These are phyloP conservation scores for Apiospora koreana DNA, from an alignment of 2,329 filamentous ascomycete genomes.

Conservation along the genomic window DNA sequence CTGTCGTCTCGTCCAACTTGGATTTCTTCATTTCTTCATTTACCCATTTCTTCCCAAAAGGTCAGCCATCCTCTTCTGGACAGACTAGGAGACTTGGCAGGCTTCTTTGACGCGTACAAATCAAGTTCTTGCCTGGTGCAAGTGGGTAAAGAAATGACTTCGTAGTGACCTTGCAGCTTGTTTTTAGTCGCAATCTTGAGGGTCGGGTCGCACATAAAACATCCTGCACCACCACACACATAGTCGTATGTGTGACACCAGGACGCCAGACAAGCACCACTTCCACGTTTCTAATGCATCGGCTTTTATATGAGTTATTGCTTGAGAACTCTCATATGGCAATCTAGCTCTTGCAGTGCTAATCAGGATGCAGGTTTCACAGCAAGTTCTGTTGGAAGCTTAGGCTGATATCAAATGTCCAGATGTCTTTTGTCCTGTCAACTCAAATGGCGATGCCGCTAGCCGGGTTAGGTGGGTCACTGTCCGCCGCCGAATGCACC, in stretches of 20 bases:
- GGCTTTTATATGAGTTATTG: no score
- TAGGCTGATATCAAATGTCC: no score
- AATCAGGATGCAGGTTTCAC: neutral
- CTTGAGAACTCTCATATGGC: no score
- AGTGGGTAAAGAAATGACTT: neutral
- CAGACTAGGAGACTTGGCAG: neutral
- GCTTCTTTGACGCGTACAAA: neutral
- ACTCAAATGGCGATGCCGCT: neutral
- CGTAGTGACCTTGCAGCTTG: neutral
- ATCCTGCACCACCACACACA: neutral
- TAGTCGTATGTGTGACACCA: no score
- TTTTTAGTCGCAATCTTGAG: neutral
- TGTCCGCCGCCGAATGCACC: neutral
- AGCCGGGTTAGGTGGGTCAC: neutral
- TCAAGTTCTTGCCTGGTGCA: neutral
- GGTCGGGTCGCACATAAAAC: neutral
- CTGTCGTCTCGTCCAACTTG: neutral
- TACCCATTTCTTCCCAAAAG: no score
- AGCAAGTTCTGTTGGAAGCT: no score
- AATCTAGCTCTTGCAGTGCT: no score
- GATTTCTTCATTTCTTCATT: neutral
- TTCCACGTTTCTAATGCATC: no score
- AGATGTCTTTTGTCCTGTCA: neutral
- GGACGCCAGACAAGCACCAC: no score
- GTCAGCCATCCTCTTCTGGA: neutral